Conservation (phyloP, 306 rosid species). For the Leucaena leucocephala region DNA sequence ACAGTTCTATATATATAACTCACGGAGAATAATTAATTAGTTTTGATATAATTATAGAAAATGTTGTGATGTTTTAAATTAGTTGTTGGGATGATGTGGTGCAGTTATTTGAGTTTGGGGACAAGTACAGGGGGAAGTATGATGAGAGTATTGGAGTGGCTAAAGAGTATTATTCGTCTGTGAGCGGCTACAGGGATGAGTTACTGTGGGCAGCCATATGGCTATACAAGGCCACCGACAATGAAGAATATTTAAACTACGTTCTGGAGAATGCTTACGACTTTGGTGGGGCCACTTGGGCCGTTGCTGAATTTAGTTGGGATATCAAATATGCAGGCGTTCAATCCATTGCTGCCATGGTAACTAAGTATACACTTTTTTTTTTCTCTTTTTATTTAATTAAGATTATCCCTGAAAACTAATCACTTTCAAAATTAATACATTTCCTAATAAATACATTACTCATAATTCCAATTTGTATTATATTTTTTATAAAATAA, state of each 20-base stretch:
- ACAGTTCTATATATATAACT: neutral
- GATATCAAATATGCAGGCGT: conserved; percentile 76
- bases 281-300: conserved; percentile 85
- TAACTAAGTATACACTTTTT: neutral
- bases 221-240: conserved; percentile 68
- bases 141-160: conserved; percentile 72
- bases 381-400: too few species aligned
- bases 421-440: too few species aligned
- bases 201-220: conserved; percentile 84
- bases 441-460: too few species aligned
- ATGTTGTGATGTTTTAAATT: neutral
- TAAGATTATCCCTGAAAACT: too few species aligned
- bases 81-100: neutral
- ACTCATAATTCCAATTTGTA: too few species aligned
- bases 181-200: conserved; percentile 90
- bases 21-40: neutral
- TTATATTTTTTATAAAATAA: too few species aligned
- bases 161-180: conserved; percentile 67
- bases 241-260: conserved; percentile 58
- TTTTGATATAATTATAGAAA: too few species aligned
- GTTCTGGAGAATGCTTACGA: conserved; percentile 51
- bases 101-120: conserved; percentile 87
- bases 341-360: conserved; percentile 78
- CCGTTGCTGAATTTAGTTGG: conserved; percentile 82
- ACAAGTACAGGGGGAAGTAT: conserved; percentile 70